A percentile compares a stretch with the other conserved stretches of the same genome.
These are phyloP conservation scores for Phytopythium sindhum DNA, from an alignment of 352 stramenopile genomes.

Conservation along the genomic window DNA sequence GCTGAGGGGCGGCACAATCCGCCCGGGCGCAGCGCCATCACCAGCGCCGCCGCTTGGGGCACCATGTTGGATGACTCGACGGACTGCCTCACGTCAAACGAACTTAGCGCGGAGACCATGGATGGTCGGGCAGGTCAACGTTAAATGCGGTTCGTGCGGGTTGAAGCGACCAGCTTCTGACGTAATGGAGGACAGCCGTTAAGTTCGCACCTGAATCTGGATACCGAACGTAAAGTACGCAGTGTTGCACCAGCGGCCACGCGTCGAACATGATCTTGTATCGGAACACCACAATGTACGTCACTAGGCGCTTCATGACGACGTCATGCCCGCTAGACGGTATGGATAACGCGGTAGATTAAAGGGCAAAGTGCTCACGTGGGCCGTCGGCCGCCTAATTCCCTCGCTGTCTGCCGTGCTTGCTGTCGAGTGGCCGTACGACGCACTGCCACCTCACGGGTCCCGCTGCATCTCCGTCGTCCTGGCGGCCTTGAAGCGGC, in stretches of 20 bases:
- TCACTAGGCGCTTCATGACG: not conserved
- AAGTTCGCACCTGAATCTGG: not conserved
- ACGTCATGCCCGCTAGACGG: not conserved
- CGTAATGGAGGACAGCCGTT: not conserved
- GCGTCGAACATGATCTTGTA: not conserved
- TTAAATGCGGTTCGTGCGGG: not conserved
- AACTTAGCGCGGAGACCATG: not conserved
- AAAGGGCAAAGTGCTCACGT: not conserved
- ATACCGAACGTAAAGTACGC: not conserved
- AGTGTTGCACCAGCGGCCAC: not conserved
- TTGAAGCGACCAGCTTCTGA: not conserved
- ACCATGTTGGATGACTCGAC: slow-evolving; percentile 1
- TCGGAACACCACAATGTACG: too few species aligned
- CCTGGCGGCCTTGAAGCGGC: not conserved
- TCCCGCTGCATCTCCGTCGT: not conserved
- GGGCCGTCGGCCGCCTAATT: not conserved
- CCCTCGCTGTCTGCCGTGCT: not conserved
- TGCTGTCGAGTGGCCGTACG: not conserved
- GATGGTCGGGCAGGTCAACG: not conserved
- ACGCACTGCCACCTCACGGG: not conserved
- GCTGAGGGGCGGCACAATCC: not conserved
- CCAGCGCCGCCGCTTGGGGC: not conserved
- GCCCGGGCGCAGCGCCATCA: not conserved
- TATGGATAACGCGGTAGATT: not conserved
- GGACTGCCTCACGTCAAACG: not conserved